A percentile compares a stretch with the other conserved stretches of the same genome.
These are phyloP conservation scores for Fusarium sp. DNA, from an alignment of 2,329 filamentous ascomycete species.

Conservation along the genomic window DNA sequence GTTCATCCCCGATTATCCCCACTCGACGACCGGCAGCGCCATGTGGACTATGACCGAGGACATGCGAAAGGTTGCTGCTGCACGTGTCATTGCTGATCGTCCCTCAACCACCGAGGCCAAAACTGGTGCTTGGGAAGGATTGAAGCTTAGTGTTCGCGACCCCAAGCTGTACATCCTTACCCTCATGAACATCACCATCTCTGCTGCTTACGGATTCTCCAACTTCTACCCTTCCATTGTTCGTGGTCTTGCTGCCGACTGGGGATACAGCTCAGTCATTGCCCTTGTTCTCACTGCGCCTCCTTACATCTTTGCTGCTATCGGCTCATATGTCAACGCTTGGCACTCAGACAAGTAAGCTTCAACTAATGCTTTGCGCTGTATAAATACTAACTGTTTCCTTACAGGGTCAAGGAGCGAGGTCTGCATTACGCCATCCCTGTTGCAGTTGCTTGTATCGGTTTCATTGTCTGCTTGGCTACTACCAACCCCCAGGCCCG, in stretches of 20 bases:
- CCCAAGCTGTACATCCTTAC: constrained; percentile 24
- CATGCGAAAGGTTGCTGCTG: constrained; percentile 12
- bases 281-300: constrained; percentile 15
- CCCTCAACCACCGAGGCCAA: constrained; percentile 6
- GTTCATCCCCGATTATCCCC: constrained; percentile 19
- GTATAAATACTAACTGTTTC: accelerated
- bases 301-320: constrained; percentile 13
- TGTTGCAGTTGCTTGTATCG: not conserved
- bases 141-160: constrained; percentile 14
- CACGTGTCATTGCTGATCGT: constrained; percentile 10
- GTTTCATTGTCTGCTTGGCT: constrained; percentile 6
- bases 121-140: constrained; percentile 16
- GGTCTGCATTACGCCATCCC: constrained; percentile 14
- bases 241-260: constrained; percentile 6
- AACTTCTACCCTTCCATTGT: constrained; percentile 21
- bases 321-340: constrained; percentile 14
- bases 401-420: constrained; percentile 3
- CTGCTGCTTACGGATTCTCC: constrained; percentile 17
- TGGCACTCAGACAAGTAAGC: constrained; percentile 25
- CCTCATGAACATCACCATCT: constrained; percentile 20
- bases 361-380: accelerated
- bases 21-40: constrained; percentile 1
- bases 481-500: constrained; percentile 6
- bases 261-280: constrained; percentile 16
- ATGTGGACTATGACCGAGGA: constrained; percentile 17